Conservation (phyloP, 495 filamentous ascomycete species). For the Pseudoneurospora amorphoporcata region DNA sequence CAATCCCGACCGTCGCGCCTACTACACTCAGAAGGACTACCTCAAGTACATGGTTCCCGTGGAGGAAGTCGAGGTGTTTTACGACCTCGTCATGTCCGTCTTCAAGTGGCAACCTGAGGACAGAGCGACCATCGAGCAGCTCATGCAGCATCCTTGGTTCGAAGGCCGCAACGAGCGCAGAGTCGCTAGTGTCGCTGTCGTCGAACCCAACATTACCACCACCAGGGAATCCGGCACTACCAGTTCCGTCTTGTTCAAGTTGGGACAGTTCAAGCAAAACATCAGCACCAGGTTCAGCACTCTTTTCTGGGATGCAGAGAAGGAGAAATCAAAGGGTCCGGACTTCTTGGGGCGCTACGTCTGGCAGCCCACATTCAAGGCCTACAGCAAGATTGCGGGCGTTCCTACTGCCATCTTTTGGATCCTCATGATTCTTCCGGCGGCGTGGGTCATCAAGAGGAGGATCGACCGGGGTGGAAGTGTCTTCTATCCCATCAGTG, state of each 20-base stretch:
- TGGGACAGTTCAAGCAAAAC: neutral
- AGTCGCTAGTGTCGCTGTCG: no score
- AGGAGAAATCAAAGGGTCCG: neutral
- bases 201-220: neutral
- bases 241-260: neutral
- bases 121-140: neutral
- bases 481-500: neutral
- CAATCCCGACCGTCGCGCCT: neutral
- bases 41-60: neutral
- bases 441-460: neutral
- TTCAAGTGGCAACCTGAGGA: slow-evolving; percentile 15
- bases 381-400: neutral
- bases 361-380: neutral
- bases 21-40: neutral
- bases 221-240: neutral
- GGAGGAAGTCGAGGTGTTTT: slow-evolving; percentile 11
- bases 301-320: neutral
- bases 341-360: neutral
- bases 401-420: neutral
- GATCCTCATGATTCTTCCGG: neutral
- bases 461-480: neutral
- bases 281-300: neutral
- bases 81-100: slow-evolving; percentile 14
- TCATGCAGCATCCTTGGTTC: slow-evolving; percentile 12
- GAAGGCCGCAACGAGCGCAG: neutral